Conservation (phyloP, 345 rosid genomes). For the Arabidopsis thaliana region DNA sequence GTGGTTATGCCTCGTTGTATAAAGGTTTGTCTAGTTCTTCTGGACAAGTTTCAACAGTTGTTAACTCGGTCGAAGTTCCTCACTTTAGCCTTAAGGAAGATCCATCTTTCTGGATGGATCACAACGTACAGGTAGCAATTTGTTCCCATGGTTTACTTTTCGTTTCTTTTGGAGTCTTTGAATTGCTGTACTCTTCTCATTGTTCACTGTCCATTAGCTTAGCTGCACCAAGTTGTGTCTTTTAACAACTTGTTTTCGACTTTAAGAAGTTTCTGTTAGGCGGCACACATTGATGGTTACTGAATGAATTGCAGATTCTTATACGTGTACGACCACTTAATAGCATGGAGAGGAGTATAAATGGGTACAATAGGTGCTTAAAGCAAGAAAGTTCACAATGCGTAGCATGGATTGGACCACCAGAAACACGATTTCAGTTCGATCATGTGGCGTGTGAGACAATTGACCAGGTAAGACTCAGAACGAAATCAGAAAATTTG, state of each 20-base stretch:
- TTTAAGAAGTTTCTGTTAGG: neutral
- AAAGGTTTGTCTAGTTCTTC: conserved; percentile 70
- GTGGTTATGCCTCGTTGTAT: conserved; percentile 72
- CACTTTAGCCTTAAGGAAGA: conserved; percentile 91
- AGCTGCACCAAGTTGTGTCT: conserved; percentile 29
- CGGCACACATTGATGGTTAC: conserved; percentile 8
- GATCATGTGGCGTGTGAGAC: conserved; percentile 97
- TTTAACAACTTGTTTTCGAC: neutral
- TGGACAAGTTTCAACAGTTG: conserved; percentile 51
- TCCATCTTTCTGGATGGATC: conserved; percentile 99
- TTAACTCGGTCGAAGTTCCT: conserved; percentile 85
- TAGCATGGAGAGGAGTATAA: conserved; percentile 69
- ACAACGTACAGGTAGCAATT: conserved; percentile 83
- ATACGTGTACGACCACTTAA: conserved; percentile 90
- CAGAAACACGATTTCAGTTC: conserved; percentile 81
- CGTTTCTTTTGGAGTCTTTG: neutral
- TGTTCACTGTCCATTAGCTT: neutral
- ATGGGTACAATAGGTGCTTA: conserved; percentile 84
- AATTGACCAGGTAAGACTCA: conserved; percentile 72
- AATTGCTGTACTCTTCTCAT: conserved; percentile 17
- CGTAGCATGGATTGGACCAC: conserved; percentile 85
- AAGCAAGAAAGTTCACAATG: conserved; percentile 90
- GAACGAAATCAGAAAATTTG: neutral
- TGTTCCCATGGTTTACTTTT: neutral
- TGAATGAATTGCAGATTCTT: conserved; percentile 58